Conservation (phyloP, 768 basidiomycete species). For the Leccinum imitatum region DNA sequence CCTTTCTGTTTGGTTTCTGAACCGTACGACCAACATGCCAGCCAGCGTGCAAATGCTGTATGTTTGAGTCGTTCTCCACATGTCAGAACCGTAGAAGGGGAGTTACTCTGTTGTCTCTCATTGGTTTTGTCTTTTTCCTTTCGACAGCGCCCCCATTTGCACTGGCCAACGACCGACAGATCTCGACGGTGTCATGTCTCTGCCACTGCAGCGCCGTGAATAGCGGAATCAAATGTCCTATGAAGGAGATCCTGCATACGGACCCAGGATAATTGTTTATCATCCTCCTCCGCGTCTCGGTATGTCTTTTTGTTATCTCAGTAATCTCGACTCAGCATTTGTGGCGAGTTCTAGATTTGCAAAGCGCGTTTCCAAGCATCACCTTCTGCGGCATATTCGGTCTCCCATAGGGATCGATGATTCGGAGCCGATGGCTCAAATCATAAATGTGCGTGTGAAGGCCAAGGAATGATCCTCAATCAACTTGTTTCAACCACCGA, state of each 20-base stretch:
- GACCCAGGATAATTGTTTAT: not conserved
- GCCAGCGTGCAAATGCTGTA: not conserved
- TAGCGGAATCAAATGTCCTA: slow-evolving; percentile 1
- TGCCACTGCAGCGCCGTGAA: slow-evolving; percentile 16
- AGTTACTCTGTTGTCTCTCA: not conserved
- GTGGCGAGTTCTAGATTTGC: not conserved
- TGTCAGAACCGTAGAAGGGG: not conserved
- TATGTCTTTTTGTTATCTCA: not conserved
- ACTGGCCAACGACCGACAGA: not conserved
- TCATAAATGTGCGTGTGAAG: not conserved
- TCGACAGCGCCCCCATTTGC: slow-evolving; percentile 1
- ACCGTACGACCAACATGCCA: not conserved
- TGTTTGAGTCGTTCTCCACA: not conserved
- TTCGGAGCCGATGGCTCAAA: slow-evolving; percentile 2
- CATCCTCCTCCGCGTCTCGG: not conserved
- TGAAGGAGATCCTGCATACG: not conserved
- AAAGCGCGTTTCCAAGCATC: not conserved
- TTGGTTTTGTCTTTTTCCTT: not conserved
- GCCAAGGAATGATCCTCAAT: slow-evolving; percentile 2
- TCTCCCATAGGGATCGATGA: not conserved
- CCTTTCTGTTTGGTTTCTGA: slow-evolving; percentile 1
- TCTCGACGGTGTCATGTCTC: slow-evolving; percentile 13
- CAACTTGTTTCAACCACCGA: not conserved
- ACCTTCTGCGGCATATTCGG: not conserved
- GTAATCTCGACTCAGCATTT: not conserved